These are phyloP conservation scores for Neltuma alba DNA, from an alignment of 306 rosid genomes.

Conservation along the genomic window DNA sequence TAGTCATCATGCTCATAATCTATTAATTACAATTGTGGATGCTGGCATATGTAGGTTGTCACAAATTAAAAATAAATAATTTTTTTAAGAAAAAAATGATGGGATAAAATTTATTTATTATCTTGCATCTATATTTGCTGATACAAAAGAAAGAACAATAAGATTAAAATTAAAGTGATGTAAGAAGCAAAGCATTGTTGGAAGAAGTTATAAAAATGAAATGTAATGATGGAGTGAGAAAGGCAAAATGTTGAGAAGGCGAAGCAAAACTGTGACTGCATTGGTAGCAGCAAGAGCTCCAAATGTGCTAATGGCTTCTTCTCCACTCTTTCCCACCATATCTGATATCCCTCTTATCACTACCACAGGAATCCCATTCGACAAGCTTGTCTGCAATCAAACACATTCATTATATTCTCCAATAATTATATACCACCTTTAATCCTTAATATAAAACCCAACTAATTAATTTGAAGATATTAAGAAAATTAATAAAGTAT, in stretches of 20 bases:
- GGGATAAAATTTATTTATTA: too few relatives aligned
- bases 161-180: background rate
- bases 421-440: too few relatives aligned
- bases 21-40: too few relatives aligned
- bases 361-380: conserved; percentile 49
- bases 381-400: conserved; percentile 50
- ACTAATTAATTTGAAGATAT: background rate
- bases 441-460: background rate
- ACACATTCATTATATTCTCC: background rate
- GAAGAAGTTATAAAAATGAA: too few relatives aligned
- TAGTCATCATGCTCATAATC: too few relatives aligned
- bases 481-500: too few relatives aligned
- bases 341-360: conserved; percentile 59
- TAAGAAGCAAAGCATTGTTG: background rate
- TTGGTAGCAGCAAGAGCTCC: conserved; percentile 53
- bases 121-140: too few relatives aligned
- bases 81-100: too few relatives aligned
- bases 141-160: background rate
- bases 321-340: conserved; percentile 52
- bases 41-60: too few relatives aligned
- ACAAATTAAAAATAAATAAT: too few relatives aligned
- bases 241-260: conserved; percentile 30
- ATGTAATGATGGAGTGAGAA: background rate
- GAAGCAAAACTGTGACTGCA: conserved; percentile 40
- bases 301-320: conserved; percentile 30